Percentiles rank a stretch among this genome's conserved stretches.
phyloP scores from a whole-genome alignment of 495 filamentous ascomycete species.

The Xylaria bambusicola region DNA sequence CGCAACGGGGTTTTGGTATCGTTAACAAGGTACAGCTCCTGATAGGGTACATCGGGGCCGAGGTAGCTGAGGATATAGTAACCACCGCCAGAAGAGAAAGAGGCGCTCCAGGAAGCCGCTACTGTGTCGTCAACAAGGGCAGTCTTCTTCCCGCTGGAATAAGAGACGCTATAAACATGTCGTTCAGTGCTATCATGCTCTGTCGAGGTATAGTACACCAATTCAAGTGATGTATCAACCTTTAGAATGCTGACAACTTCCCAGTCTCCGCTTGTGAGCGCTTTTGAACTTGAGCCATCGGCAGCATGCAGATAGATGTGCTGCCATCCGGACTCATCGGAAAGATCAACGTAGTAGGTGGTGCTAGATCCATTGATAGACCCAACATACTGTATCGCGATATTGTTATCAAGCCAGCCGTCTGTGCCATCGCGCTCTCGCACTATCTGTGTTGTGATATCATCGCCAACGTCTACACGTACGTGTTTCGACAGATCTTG shows the following conservation, averaged over 20 bases:
- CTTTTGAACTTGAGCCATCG: slow-evolving; percentile 42
- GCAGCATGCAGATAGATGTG: slow-evolving; percentile 60
- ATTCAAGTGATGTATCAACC: slow-evolving; percentile 48
- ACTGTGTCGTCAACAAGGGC: slow-evolving; percentile 53
- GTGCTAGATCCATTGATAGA: slow-evolving; percentile 33
- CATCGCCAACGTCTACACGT: slow-evolving; percentile 44
- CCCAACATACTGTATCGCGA: slow-evolving; percentile 51
- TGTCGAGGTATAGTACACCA: slow-evolving; percentile 59
- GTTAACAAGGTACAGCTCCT: slow-evolving; percentile 53
- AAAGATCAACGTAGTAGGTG: slow-evolving; percentile 56
- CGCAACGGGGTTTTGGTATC: slow-evolving; percentile 45
- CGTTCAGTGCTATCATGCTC: slow-evolving; percentile 56
- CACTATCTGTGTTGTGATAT: slow-evolving; percentile 41
- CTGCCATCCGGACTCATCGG: slow-evolving; percentile 56
- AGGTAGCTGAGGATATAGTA: slow-evolving; percentile 60
- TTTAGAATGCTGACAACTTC: slow-evolving; percentile 54
- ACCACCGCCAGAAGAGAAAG: slow-evolving; percentile 52
- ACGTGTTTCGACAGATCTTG: slow-evolving; percentile 58
- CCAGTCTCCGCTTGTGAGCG: slow-evolving; percentile 57
- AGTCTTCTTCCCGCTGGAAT: slow-evolving; percentile 45
- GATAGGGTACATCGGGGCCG: slow-evolving; percentile 59
- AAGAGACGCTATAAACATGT: slow-evolving; percentile 57
- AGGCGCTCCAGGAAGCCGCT: slow-evolving; percentile 53
- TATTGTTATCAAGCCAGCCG: slow-evolving; percentile 59
- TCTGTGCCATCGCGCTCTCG: slow-evolving; percentile 56